Conservation (phyloP, 352 stramenopile species). For the Pythium myriotylum region DNA sequence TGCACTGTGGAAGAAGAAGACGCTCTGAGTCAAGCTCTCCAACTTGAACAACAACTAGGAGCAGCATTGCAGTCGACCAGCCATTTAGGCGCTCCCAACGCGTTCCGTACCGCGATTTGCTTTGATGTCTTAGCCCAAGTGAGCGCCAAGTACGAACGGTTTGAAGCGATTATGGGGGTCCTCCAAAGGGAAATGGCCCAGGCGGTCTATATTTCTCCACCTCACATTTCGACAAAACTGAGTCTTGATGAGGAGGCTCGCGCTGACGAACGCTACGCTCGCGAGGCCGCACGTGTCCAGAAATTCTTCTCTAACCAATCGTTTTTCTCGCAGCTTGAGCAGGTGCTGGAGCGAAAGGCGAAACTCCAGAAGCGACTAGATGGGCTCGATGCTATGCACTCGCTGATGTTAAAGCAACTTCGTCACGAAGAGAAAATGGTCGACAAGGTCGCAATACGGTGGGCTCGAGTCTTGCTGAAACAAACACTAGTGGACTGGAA, state of each 20-base stretch:
- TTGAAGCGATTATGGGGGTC: slow-evolving; percentile 41
- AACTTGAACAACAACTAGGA: slow-evolving; percentile 51
- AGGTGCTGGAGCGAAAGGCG: slow-evolving; percentile 41
- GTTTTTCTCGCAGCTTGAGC: slow-evolving; percentile 61
- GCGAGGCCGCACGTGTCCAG: slow-evolving; percentile 20
- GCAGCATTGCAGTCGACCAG: slow-evolving; percentile 53
- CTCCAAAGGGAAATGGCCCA: slow-evolving; percentile 40
- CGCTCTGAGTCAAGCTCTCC: slow-evolving; percentile 12
- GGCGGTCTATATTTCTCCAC: slow-evolving; percentile 45
- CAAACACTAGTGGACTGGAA: slow-evolving; percentile 73
- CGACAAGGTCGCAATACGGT: slow-evolving; percentile 54
- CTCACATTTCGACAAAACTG: not conserved
- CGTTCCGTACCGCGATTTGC: slow-evolving; percentile 59
- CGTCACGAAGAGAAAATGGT: slow-evolving; percentile 68
- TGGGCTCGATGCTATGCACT: slow-evolving; percentile 32
- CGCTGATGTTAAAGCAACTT: slow-evolving; percentile 59
- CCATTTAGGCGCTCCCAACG: slow-evolving; percentile 56
- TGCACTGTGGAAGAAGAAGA: slow-evolving; percentile 19
- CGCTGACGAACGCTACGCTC: not conserved
- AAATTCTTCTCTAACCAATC: slow-evolving; percentile 37
- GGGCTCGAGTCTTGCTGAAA: slow-evolving; percentile 47
- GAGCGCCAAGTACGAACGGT: slow-evolving; percentile 49
- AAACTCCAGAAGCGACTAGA: slow-evolving; percentile 46
- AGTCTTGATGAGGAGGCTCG: not conserved
- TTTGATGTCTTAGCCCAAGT: slow-evolving; percentile 54